These are phyloP conservation scores for Cladosporium austrohemisphaericum DNA, from an alignment of 2,329 filamentous ascomycete species.

Conservation along the genomic window DNA sequence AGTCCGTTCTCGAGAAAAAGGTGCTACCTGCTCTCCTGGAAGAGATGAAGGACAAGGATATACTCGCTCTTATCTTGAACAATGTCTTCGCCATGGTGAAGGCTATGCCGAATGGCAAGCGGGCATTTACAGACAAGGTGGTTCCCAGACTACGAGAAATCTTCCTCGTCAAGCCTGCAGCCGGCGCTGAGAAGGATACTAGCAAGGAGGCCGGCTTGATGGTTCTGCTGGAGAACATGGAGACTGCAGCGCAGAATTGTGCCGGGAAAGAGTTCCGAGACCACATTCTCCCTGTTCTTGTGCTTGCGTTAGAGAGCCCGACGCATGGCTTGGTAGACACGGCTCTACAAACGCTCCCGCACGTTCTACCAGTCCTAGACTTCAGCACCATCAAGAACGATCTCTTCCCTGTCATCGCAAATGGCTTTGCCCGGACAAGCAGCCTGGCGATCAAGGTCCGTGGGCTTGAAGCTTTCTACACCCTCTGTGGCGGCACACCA, in stretches of 20 bases:
- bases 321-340: constrained; percentile 88
- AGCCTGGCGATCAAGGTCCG: constrained; percentile 93
- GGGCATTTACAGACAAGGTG: constrained; percentile 79
- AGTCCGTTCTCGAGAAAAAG: constrained; percentile 91
- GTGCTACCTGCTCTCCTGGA: constrained; percentile 83
- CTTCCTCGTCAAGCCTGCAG: constrained; percentile 60
- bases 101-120: constrained; percentile 69
- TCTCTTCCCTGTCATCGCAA: constrained; percentile 85
- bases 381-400: constrained; percentile 97
- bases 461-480: constrained; percentile 82
- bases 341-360: constrained; percentile 71
- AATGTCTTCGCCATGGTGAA: constrained; percentile 90
- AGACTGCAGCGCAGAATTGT: constrained; percentile 72
- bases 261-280: constrained; percentile 93
- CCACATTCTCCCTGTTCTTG: constrained; percentile 82
- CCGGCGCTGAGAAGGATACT: constrained; percentile 68
- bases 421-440: constrained; percentile 87
- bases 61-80: constrained; percentile 79
- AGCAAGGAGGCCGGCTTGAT: constrained; percentile 85
- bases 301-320: constrained; percentile 78
- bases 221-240: constrained; percentile 81
- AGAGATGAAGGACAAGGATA: constrained; percentile 86
- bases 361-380: constrained; percentile 82
- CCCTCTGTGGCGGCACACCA: constrained; percentile 71
- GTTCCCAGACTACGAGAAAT: constrained; percentile 80